Conservation (phyloP, 2,329 filamentous ascomycete species). For the Xylariomycetidae sp. region DNA sequence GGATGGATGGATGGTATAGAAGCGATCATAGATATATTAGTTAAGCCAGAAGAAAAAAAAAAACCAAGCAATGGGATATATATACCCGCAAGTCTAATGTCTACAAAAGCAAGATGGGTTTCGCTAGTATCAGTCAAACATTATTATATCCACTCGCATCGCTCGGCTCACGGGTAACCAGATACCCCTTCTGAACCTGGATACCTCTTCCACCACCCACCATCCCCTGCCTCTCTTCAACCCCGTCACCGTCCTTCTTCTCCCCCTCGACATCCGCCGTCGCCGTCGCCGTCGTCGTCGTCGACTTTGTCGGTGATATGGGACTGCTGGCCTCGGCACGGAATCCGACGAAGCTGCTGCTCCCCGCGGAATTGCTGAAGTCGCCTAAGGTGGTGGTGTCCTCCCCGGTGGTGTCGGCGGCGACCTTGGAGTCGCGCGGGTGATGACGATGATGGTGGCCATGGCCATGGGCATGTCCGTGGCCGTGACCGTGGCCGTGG, state of each 20-base stretch:
- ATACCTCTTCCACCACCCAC: neutral
- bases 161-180: neutral
- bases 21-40: too few species aligned
- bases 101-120: too few species aligned
- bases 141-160: too few species aligned
- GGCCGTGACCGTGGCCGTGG: too few species aligned
- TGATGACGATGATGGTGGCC: neutral
- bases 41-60: too few species aligned
- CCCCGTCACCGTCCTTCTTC: slow-evolving; percentile 7
- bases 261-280: slow-evolving; percentile 6
- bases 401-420: neutral
- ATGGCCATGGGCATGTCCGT: neutral
- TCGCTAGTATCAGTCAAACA: too few species aligned
- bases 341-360: slow-evolving; percentile 3
- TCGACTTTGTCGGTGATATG: too few species aligned
- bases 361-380: slow-evolving; percentile 2
- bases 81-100: too few species aligned
- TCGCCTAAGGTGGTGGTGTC: slow-evolving; percentile 2
- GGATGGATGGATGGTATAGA: too few species aligned
- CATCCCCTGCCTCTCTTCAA: neutral
- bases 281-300: slow-evolving; percentile 12
- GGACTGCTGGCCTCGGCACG: neutral
- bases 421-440: neutral
- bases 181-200: neutral
- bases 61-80: too few species aligned